Conservation (phyloP, 208 protist species). For the Spongospora subterranea region DNA sequence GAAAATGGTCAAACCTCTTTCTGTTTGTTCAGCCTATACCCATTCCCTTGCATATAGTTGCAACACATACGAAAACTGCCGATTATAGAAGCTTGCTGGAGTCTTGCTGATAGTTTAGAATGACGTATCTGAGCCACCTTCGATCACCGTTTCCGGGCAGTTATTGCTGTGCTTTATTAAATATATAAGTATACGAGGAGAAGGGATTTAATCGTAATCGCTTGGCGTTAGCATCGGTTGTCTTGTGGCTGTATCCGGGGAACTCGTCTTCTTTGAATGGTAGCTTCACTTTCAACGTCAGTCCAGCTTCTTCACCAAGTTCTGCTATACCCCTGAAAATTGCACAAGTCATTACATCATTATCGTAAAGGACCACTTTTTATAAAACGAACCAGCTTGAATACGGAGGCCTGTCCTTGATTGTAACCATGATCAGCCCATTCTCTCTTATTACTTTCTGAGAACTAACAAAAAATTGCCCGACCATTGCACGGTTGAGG, state of each 20-base stretch:
- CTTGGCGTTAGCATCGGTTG: conserved; percentile 33
- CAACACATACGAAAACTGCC: no score
- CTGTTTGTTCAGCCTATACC: no score
- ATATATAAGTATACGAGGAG: not conserved
- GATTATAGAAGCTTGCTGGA: no score
- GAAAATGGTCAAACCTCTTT: no score
- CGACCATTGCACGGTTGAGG: not conserved
- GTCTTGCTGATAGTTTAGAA: no score
- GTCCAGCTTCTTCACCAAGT: not conserved
- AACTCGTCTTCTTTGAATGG: conserved; percentile 41
- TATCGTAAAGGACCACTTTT: no score
- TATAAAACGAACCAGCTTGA: not conserved
- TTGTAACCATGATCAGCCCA: not conserved
- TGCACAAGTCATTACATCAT: not conserved
- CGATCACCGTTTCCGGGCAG: no score
- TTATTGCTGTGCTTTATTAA: no score
- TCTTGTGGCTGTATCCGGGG: conserved; percentile 4
- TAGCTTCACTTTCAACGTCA: not conserved
- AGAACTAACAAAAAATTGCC: not conserved
- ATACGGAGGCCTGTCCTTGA: conserved; percentile 36
- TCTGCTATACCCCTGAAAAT: not conserved
- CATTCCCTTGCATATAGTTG: no score
- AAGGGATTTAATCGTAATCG: not conserved
- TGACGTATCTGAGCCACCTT: no score
- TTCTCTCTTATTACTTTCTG: not conserved